Base-by-base conservation (phyloP, 345 rosid species). In the Bruguiera parviflora region DNA sequence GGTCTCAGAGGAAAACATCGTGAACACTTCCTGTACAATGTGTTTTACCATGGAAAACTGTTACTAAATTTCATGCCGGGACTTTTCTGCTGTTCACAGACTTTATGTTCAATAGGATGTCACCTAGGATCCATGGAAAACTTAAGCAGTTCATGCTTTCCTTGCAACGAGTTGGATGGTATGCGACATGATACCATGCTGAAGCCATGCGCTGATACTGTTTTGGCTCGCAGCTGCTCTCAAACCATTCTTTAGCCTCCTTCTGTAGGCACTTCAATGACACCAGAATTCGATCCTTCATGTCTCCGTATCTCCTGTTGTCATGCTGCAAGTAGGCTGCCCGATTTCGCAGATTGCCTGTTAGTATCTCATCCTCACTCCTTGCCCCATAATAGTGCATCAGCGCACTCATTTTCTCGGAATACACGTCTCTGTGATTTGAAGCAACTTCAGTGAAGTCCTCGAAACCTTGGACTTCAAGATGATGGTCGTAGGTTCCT, bases 121-220 rank as follows among this genome's bases (percentile, higher is more conserved):
- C 96, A 39, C 89, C 91, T 0, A 90, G 82, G 49, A 86, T 81
- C 99, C 94, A 92, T 5, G 96, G 96, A 47, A 95, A 92, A 78
- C 99, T 88, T 77, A 95, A 63, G 85, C 79, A 88, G 8, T 57
- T 84, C 56, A 19, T 33, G 64, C 78, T 65, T 72, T 79, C 87
- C 15, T 57, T 69, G 57, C 13, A 29, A 56, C 79, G 73, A 47
- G 69, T 77, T 5, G 88, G 88, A 72, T 81, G 91, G 72, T 89
- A 92, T 0, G 93, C 86, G 15, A 88, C 88, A 64, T 84, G 87
- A 71, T 92, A 92, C 99, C 97, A 90, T 8, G 97, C 97, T 0
- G 96, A 87, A n/a, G 99, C 95, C 75, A 91, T 53, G 69, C 65
- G 63, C 75, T 69, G 76, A 5, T 71, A 74, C 67, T 85, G 84